These are phyloP conservation scores for Akanthomyces muscarius DNA, from an alignment of 2,329 filamentous ascomycete species.

Conservation along the genomic window DNA sequence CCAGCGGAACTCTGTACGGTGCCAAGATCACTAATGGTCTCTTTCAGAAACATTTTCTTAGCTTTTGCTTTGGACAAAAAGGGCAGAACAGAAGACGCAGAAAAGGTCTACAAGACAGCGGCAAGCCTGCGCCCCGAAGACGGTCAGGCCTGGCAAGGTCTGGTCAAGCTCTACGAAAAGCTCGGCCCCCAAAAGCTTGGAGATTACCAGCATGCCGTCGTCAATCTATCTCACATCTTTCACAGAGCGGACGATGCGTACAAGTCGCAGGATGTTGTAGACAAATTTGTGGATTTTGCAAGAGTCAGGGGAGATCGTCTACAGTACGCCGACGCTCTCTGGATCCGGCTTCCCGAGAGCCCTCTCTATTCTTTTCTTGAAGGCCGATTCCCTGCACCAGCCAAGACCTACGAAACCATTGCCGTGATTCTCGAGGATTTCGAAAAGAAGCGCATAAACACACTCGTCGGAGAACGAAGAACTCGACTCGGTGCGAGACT, in stretches of 20 bases:
- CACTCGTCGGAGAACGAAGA: slow-evolving; percentile 80
- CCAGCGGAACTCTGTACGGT: neutral
- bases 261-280: slow-evolving; percentile 63
- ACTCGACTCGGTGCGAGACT: slow-evolving; percentile 82
- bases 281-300: slow-evolving; percentile 74
- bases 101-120: slow-evolving; percentile 70
- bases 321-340: slow-evolving; percentile 73
- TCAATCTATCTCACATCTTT: slow-evolving; percentile 72
- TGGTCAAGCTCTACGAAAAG: slow-evolving; percentile 80
- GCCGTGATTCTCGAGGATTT: slow-evolving; percentile 80
- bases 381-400: slow-evolving; percentile 75
- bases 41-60: slow-evolving; percentile 69
- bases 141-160: slow-evolving; percentile 83
- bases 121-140: slow-evolving; percentile 69
- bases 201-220: slow-evolving; percentile 68
- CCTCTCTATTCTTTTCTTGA: slow-evolving; percentile 79
- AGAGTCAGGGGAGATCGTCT: slow-evolving; percentile 65
- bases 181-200: slow-evolving; percentile 65
- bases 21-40: neutral
- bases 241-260: slow-evolving; percentile 60
- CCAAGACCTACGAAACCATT: slow-evolving; percentile 75
- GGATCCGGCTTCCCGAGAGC: slow-evolving; percentile 73
- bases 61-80: slow-evolving; percentile 81
- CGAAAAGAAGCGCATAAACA: slow-evolving; percentile 86
- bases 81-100: slow-evolving; percentile 66